phyloP scores from a whole-genome alignment of 1,284 basidiomycete genomes.

The Cryptococcus wingfieldii region DNA sequence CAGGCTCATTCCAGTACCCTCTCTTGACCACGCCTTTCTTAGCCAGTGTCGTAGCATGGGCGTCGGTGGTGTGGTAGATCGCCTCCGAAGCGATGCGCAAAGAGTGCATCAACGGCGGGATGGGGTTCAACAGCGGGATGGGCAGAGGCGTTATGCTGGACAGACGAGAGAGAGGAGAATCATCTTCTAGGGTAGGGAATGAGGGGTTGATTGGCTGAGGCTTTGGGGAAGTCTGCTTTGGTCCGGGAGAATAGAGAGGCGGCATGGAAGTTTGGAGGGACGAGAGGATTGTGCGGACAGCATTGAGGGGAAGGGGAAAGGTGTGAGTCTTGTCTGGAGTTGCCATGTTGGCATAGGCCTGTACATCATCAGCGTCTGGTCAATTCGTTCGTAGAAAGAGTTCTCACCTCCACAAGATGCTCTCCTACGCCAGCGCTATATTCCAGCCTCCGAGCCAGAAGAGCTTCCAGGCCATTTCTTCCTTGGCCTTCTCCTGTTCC shows the following conservation, averaged over 20 bases:
- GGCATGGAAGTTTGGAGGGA: slow-evolving; percentile 10
- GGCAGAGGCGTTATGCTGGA: slow-evolving; percentile 17
- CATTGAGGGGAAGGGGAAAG: slow-evolving; percentile 29
- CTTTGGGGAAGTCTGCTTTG: slow-evolving; percentile 2
- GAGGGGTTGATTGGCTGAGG: slow-evolving; percentile 2
- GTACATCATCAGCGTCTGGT: neutral
- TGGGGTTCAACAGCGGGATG: slow-evolving; percentile 26
- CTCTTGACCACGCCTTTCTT: slow-evolving; percentile 10
- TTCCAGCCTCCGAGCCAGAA: slow-evolving; percentile 25
- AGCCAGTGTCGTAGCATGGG: neutral
- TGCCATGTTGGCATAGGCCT: slow-evolving; percentile 41
- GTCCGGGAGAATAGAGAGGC: slow-evolving; percentile 15
- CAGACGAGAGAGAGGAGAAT: no score
- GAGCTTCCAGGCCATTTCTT: slow-evolving; percentile 6
- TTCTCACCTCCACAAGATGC: slow-evolving; percentile 39
- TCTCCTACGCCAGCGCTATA: slow-evolving; percentile 33
- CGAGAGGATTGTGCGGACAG: slow-evolving; percentile 9
- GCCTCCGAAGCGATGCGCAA: slow-evolving; percentile 40
- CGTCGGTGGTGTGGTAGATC: slow-evolving; percentile 13
- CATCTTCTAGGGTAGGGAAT: neutral
- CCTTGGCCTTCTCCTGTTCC: neutral
- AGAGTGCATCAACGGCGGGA: slow-evolving; percentile 35
- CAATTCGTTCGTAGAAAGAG: neutral
- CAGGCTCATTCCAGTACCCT: slow-evolving; percentile 37
- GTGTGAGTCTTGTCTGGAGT: slow-evolving; percentile 26